Evolutionary conservation across 2,329 filamentous ascomycete genomes (phyloP), one percentile per base, ranked within the genome.

Genomic region (Didymella segeticola): DNA sequence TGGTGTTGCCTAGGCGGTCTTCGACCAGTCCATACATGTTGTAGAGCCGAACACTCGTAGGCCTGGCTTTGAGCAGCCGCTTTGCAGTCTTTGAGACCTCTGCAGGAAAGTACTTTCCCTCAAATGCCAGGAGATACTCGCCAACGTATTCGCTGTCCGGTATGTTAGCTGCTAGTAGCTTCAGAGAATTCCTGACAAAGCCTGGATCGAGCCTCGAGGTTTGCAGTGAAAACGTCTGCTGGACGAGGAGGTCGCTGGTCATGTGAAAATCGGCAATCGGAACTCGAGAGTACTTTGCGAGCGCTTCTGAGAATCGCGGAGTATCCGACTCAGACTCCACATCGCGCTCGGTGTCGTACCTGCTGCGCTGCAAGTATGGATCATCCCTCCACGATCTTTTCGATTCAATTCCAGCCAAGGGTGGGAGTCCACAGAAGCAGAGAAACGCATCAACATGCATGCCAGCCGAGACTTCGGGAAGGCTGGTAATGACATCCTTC

Each of bases 11-110:
- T 25, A 81, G 82, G 1, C 79, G 77, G 60, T 76, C 80, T 72
- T 96, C 90, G 3, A 91, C 84, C 12, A 91, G 75, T 0, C 89
- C 90, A 67, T 93, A 96, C 0, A 87, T 85, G 61, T 91, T 89
- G 74, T 96, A 97, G 0, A 97, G 78, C 12, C 80, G 78, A 3
- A 90, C 71, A 62, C 86, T 88, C 1, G 84, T 79, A 0, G 86
- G 79, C 49, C 85, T 83, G 41, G 80, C 81, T 67, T 89, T 93
- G n/a, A 97, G 74, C 0, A 96, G 77, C 6, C 76, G 75, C 65
- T 91, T 96, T 0, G 91, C 90, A 6, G 82, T 79, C 68, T 91
- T 96, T 61, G 84, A 88, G 22, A 86, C 84, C 17, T 70, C 63
- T 0, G 72, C 67, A 0, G 82, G 78, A 36, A 86, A 82, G 50